phyloP scores from a whole-genome alignment of 2,329 filamentous ascomycete genomes.

The Penicillium psychrosexuale region DNA sequence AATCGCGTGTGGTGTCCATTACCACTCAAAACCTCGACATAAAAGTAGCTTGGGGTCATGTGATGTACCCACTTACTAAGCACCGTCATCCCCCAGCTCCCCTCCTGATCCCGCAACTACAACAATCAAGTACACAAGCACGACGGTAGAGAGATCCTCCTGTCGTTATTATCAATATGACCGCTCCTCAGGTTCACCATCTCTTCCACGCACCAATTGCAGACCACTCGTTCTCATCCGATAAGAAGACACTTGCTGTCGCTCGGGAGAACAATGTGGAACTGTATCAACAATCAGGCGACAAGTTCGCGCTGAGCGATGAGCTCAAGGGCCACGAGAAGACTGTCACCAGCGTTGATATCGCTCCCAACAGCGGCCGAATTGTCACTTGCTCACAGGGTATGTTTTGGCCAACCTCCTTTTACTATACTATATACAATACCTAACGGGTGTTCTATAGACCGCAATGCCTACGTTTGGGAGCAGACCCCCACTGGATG shows the following conservation, averaged over 20 bases:
- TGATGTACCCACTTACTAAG: conserved; percentile 21
- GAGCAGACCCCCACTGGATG: conserved; percentile 88
- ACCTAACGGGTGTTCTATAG: conserved; percentile 48
- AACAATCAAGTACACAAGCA: conserved; percentile 8
- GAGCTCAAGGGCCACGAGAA: conserved; percentile 97
- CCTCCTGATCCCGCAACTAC: conserved; percentile 10
- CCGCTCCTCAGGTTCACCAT: conserved; percentile 85
- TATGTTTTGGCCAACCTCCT: conserved; percentile 39
- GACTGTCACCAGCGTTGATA: conserved; percentile 92
- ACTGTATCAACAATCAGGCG: conserved; percentile 73
- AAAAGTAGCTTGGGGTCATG: conserved; percentile 18
- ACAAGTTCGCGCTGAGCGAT: conserved; percentile 77
- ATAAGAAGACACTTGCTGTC: conserved; percentile 83
- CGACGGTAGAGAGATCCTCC: conserved; percentile 99
- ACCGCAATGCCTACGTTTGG: conserved; percentile 98
- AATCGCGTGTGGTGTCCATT: conserved; percentile 1
- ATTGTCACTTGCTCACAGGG: conserved; percentile 98
- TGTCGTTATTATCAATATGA: conserved; percentile 69
- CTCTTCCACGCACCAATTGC: conserved; percentile 95
- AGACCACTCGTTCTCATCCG: conserved; percentile 96
- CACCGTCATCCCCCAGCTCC: conserved; percentile 21
- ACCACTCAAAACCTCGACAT: conserved; percentile 10
- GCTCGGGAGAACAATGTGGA: conserved; percentile 87
- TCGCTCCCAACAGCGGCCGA: conserved; percentile 82
- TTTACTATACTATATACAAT: background rate